Conservation (phyloP, 2,329 filamentous ascomycete species). For the Cladorrhinum sp. region DNA sequence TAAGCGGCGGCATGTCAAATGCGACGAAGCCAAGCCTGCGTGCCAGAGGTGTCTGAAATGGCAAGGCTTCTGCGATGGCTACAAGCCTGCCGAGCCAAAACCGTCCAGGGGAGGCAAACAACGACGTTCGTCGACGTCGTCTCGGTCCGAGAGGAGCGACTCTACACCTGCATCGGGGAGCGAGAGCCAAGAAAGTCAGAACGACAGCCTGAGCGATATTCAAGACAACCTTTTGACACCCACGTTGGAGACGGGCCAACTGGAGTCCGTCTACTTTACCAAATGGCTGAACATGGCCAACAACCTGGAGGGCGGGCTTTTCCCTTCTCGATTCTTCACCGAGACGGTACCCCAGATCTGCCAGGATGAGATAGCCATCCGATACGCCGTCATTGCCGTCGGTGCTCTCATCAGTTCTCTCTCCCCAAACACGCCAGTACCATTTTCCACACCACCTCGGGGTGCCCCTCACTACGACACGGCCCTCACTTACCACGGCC, state of each 20-base stretch:
- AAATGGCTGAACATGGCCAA: constrained; percentile 26
- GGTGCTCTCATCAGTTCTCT: constrained; percentile 33
- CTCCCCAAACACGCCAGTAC: constrained; percentile 5
- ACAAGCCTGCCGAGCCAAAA: constrained; percentile 18
- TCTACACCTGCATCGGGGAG: neutral
- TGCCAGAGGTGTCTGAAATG: constrained; percentile 37
- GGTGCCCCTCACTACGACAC: constrained; percentile 29
- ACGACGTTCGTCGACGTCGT: neutral
- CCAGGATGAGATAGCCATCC: constrained; percentile 33
- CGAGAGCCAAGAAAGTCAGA: constrained; percentile 1
- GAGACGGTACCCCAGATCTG: constrained; percentile 35
- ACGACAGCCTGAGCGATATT: constrained; percentile 16
- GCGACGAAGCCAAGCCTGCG: constrained; percentile 36
- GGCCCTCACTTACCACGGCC: constrained; percentile 35
- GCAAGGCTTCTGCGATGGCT: constrained; percentile 36
- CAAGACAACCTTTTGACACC: constrained; percentile 19
- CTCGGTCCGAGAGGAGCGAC: constrained; percentile 4
- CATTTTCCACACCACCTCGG: neutral
- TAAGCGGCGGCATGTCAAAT: constrained; percentile 37
- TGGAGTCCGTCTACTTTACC: constrained; percentile 28
- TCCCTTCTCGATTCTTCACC: constrained; percentile 37
- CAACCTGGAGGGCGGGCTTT: constrained; percentile 30
- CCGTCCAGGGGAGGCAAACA: neutral
- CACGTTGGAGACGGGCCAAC: constrained; percentile 22
- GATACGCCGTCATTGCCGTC: constrained; percentile 38